A percentile compares a stretch with the other conserved stretches of the same genome.
These are phyloP conservation scores for Trypanosoma theileri DNA, from an alignment of 208 protist species.

Conservation along the genomic window DNA sequence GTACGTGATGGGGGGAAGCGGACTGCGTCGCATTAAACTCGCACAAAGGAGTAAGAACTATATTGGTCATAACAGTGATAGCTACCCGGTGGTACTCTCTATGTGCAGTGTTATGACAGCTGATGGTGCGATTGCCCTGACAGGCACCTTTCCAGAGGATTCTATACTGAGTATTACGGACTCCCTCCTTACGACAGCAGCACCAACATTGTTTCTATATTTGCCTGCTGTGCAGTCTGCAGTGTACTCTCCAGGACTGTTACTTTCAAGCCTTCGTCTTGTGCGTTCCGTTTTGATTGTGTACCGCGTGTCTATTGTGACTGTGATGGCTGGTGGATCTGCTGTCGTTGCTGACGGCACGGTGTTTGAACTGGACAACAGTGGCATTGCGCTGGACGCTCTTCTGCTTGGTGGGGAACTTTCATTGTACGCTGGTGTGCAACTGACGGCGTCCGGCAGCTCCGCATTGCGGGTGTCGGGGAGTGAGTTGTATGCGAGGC, in stretches of 20 bases:
- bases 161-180: conserved; percentile 12
- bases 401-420: not conserved
- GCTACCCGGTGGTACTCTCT: conserved; percentile 1
- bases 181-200: not conserved
- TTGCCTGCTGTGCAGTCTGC: not conserved
- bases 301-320: not conserved
- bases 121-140: conserved; percentile 12
- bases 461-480: conserved; percentile 1
- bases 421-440: conserved; percentile 2
- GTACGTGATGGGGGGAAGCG: conserved; percentile 7
- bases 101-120: conserved; percentile 4
- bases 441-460: conserved; percentile 1
- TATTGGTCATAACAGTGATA: not conserved
- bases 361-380: not conserved
- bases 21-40: not conserved
- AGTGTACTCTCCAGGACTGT: not conserved
- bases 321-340: not conserved
- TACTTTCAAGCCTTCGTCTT: conserved; percentile 4
- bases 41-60: not conserved
- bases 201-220: not conserved
- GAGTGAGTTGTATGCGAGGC: not conserved
- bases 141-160: conserved; percentile 6
- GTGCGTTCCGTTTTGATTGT: conserved; percentile 4
- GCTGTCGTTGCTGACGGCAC: conserved; percentile 9
- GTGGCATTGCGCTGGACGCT: conserved; percentile 14